A percentile compares a stretch with the other conserved stretches of the same genome.
phyloP scores from a whole-genome alignment of 192 early-diverging fungal species.

The Backusella australiensis region DNA sequence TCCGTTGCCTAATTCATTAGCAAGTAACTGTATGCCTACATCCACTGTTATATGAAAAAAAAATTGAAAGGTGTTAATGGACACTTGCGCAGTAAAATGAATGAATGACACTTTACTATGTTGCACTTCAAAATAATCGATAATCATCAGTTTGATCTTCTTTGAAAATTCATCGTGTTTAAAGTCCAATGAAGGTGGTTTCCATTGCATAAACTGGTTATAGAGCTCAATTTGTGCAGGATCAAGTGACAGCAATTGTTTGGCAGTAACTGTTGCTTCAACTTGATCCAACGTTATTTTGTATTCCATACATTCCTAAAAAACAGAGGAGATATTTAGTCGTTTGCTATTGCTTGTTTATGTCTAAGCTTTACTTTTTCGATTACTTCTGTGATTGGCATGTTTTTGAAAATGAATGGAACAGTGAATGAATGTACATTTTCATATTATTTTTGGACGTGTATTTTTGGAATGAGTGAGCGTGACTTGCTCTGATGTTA shows the following conservation, averaged over 20 bases:
- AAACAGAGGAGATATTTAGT: too few relatives aligned
- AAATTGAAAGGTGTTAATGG: background rate
- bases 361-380: background rate
- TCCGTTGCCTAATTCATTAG: background rate
- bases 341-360: background rate
- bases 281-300: background rate
- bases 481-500: background rate
- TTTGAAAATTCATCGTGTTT: background rate
- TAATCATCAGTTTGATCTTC: slow-evolving; percentile 7
- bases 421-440: background rate
- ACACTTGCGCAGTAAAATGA: background rate
- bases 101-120: background rate
- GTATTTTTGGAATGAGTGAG: background rate
- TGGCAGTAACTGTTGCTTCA: background rate
- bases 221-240: background rate
- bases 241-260: background rate
- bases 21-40: slow-evolving; percentile 9
- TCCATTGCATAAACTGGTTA: background rate
- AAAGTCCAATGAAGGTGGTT: background rate
- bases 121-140: slow-evolving; percentile 9
- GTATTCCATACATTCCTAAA: background rate
- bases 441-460: background rate
- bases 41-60: background rate
- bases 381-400: background rate
- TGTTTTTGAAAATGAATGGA: background rate